Evolutionary conservation across 2,329 filamentous ascomycete species (phyloP), one percentile per base, ranked within the genome.

Genomic region (Pseudogymnoascus sp.): DNA sequence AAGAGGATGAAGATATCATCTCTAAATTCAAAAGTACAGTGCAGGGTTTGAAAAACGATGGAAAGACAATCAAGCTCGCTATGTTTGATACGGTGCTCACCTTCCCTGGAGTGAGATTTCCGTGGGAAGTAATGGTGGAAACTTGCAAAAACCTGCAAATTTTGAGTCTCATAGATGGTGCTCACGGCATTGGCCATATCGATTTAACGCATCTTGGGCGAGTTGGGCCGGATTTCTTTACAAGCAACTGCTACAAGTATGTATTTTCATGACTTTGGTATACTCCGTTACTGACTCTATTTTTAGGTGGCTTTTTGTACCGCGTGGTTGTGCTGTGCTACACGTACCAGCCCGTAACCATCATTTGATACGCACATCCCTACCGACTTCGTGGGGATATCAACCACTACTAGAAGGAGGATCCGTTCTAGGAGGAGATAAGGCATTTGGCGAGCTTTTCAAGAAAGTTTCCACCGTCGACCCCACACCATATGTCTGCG

Each of bases 161-260:
- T 3, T 71, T 93, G 64, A 92, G 88, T 71, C 78, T 90, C 25
- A 79, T 97, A 37, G 93, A 97, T 73, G 93, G 85, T 14, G 93
- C 93, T 0, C 93, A 97, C 75, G 88, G 88, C 0, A 77, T 96
- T 33, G 93, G 93, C 1, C 79, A 83, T 2, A 75, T 96, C n/a
- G 84, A 96, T 74, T 65, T 71, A 16, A 75, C 96, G 11, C 83
- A 96, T 73, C 75, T 96, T 7, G 68, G 72, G 0, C 73, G 75
- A 5, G 77, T 91, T 2, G 84, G 91, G 64, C 87, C 91, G 0
- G 93, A 97, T 74, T 96, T 96, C 76, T 91, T 96, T 71, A 83
- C 93, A 8, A 88, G 83, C 63, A 97, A 96, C 73, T 91, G 88
- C 70, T 90, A 96, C 77, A 96, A 96, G 79, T 97, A 92, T 96